These are phyloP conservation scores for Pichia manshurica DNA, from an alignment of 805 yeast genomes.

Conservation along the genomic window DNA sequence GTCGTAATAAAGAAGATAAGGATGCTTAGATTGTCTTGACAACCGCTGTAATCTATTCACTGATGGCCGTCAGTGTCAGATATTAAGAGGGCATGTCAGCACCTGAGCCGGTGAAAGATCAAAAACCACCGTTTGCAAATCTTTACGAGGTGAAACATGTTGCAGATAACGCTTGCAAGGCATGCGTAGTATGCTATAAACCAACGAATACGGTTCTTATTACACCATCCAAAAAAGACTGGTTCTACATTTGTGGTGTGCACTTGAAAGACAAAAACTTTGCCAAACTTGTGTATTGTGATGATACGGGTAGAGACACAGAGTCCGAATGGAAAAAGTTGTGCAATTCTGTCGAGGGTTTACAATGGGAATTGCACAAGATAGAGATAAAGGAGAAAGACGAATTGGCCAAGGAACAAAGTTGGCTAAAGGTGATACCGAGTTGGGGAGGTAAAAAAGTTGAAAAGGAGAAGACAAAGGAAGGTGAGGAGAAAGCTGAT, in stretches of 20 bases:
- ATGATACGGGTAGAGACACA: conserved; percentile 11
- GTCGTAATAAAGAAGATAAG: too few species aligned
- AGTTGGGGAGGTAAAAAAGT: not conserved
- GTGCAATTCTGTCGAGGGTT: conserved; percentile 1
- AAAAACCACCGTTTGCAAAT: not conserved
- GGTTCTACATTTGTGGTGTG: conserved; percentile 45
- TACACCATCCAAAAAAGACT: conserved; percentile 39
- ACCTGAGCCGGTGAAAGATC: not conserved
- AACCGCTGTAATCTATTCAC: too few species aligned
- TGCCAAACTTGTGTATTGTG: conserved; percentile 32
- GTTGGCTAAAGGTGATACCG: not conserved
- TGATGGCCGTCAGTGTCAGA: too few species aligned
- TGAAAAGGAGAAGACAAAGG: not conserved
- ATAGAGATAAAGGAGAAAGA: conserved; percentile 1
- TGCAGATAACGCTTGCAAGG: conserved; percentile 35
- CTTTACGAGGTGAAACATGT: conserved; percentile 33
- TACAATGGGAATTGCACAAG: not conserved
- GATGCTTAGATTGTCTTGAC: too few species aligned
- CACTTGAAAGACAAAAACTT: conserved; percentile 45
- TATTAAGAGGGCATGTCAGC: too few species aligned
- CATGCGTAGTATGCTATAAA: conserved; percentile 49
- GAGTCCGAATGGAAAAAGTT: conserved; percentile 10
- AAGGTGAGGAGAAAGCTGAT: conserved; percentile 1
- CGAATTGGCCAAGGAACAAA: not conserved
- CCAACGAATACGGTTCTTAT: conserved; percentile 42